Base-by-base conservation (phyloP, 164 flowering plant genomes). In the Protea cynaroides region DNA sequence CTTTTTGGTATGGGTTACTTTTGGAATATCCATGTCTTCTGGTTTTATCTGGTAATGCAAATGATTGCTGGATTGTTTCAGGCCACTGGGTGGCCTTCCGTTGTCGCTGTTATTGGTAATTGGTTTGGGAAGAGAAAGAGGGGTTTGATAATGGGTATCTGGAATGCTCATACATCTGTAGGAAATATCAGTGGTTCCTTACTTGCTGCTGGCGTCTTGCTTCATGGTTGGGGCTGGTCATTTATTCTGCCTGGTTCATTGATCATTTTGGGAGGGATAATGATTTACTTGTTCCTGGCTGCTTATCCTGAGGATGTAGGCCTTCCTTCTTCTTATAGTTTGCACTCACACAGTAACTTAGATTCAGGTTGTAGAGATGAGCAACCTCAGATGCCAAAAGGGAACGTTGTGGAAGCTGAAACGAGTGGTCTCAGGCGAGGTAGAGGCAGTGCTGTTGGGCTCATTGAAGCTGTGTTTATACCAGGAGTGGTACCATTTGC, bases 81-180 rank as follows among this genome's bases (percentile, higher is more conserved):
- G 64, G 89, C 98, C 7, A 92, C 98, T 0, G 98, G 98, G 1
- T 92, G 98, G 98, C 98, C 98, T 44, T 92, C 97, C 8, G 98
- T 92, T 50, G 96, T 92, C 38, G 98, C 98, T 18, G 95, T 92
- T 53, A 78, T 92, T 25, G 98, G 98, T 9, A 90, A 88, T 72
- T 92, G 98, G 97, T 90, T 88, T 77, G 98, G 98, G 58, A 90
- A 90, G 77, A 78, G 86, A 69, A 86, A 82, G 76, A 83, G 94
- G 69, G 97, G 97, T 19, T 75, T 90, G 80, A 90, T 90, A 53
- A 92, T 92, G 98, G 98, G 94, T 49, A 52, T 88, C 19, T 90
- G 97, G 97, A 90, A 90, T 74, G 97, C 94, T 18, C 94, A 90
- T 70, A 90, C 97, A 0, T 90, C 94, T 25, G 81, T 90, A 46